phyloP scores from a whole-genome alignment of 345 rosid genomes.

The Dipteronia sinensis region DNA sequence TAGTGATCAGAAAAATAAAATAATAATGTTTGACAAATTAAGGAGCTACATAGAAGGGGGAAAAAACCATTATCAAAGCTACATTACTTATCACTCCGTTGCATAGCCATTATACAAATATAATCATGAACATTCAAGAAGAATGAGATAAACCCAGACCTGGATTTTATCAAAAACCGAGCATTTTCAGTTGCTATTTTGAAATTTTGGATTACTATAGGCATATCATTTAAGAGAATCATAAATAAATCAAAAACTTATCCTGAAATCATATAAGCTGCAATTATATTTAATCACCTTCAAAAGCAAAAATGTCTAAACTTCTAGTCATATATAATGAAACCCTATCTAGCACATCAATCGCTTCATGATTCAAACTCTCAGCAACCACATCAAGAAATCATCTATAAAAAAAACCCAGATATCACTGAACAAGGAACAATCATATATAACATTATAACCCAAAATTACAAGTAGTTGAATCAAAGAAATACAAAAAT shows the following conservation, averaged over 20 bases:
- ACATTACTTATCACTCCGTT: not conserved
- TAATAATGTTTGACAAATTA: not conserved
- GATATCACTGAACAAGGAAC: not conserved
- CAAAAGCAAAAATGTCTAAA: not conserved
- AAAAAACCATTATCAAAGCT: not conserved
- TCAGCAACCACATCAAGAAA: not conserved
- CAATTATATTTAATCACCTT: not conserved
- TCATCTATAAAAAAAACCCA: not conserved
- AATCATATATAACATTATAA: not conserved
- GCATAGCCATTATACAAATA: not conserved
- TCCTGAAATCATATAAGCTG: not conserved
- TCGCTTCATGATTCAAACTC: too few relatives aligned
- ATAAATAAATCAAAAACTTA: not conserved
- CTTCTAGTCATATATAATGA: not conserved
- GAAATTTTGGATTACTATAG: not conserved
- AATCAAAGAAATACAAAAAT: not conserved
- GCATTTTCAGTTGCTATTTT: not conserved
- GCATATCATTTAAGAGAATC: too few relatives aligned
- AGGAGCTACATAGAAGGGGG: not conserved
- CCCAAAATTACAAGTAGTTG: not conserved
- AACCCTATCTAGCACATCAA: not conserved
- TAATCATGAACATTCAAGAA: not conserved
- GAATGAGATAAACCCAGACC: not conserved
- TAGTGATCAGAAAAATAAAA: not conserved
- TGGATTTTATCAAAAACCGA: not conserved